These are phyloP conservation scores for Luzula sylvatica DNA, from an alignment of 176 grass and related monocot genomes.

Conservation along the genomic window DNA sequence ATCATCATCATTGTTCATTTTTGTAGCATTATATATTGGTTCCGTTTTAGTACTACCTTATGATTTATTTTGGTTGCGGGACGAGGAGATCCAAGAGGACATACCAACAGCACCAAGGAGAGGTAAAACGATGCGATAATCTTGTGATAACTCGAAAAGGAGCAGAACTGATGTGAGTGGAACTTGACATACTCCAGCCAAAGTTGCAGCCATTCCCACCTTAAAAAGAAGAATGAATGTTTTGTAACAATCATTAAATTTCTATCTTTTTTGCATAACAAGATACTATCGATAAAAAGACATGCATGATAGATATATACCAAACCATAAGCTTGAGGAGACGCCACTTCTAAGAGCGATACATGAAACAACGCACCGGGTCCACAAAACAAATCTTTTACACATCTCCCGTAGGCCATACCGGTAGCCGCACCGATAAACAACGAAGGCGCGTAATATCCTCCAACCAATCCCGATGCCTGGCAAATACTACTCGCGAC, in stretches of 20 bases:
- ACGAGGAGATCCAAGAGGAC: slow-evolving; percentile 85
- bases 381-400: slow-evolving; percentile 47
- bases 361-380: slow-evolving; percentile 53
- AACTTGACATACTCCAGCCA: slow-evolving; percentile 88
- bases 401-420: slow-evolving; percentile 88
- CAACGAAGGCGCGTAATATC: slow-evolving; percentile 88
- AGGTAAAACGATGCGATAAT: slow-evolving; percentile 92
- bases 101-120: slow-evolving; percentile 89
- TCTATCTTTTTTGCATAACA: no score
- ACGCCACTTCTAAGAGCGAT: slow-evolving; percentile 62
- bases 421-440: slow-evolving; percentile 96
- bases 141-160: slow-evolving; percentile 91
- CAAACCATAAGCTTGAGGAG: slow-evolving; percentile 98
- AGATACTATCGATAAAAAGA: no score
- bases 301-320: slow-evolving; percentile 33
- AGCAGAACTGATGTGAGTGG: slow-evolving; percentile 85
- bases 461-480: slow-evolving; percentile 89
- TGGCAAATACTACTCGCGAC: slow-evolving; percentile 59
- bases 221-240: no score
- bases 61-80: slow-evolving; percentile 39
- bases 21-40: slow-evolving; percentile 17
- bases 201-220: slow-evolving; percentile 96
- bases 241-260: no score
- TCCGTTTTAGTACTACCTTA: slow-evolving; percentile 28
- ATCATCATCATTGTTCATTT: slow-evolving; percentile 15